Evolutionary conservation across 2,329 filamentous ascomycete species (phyloP).

Genomic region (Alternaria novae-zelandiae): DNA sequence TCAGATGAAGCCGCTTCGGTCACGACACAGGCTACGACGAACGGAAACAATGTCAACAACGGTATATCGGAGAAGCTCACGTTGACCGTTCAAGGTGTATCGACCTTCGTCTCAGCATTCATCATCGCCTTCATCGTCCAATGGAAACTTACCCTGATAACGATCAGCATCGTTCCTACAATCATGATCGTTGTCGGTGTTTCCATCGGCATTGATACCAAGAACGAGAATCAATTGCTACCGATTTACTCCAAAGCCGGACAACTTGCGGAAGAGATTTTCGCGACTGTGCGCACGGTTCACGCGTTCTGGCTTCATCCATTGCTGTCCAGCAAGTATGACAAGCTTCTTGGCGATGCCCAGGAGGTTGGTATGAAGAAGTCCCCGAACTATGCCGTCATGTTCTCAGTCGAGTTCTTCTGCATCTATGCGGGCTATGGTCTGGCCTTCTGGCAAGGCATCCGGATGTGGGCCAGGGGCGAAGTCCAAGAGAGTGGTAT

Average conservation of each 20-base stretch:
- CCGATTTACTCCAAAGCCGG: slow-evolving; percentile 54
- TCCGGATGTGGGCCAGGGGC: slow-evolving; percentile 61
- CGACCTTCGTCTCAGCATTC: slow-evolving; percentile 78
- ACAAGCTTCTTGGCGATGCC: slow-evolving; percentile 51
- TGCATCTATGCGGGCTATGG: slow-evolving; percentile 55
- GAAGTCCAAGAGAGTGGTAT: slow-evolving; percentile 57
- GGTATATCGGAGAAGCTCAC: slow-evolving; percentile 66
- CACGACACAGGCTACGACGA: slow-evolving; percentile 90
- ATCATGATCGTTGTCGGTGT: slow-evolving; percentile 43
- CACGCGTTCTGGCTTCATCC: slow-evolving; percentile 55
- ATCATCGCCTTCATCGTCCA: slow-evolving; percentile 89
- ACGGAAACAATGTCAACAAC: slow-evolving; percentile 92
- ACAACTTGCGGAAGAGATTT: slow-evolving; percentile 58
- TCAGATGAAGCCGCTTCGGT: slow-evolving; percentile 92
- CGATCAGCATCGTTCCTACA: slow-evolving; percentile 56
- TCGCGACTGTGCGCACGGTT: slow-evolving; percentile 58
- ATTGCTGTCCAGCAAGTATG: slow-evolving; percentile 53
- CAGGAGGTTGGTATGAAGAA: slow-evolving; percentile 55
- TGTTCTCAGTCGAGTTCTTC: slow-evolving; percentile 54
- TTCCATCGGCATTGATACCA: slow-evolving; percentile 44
- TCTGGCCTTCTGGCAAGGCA: slow-evolving; percentile 56
- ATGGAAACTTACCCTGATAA: slow-evolving; percentile 91
- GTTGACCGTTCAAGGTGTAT: slow-evolving; percentile 51
- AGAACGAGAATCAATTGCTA: slow-evolving; percentile 47
- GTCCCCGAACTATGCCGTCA: slow-evolving; percentile 50